Base-by-base conservation (phyloP, 176 grass and related monocot genomes). In the Eragrostis nindensis region DNA sequence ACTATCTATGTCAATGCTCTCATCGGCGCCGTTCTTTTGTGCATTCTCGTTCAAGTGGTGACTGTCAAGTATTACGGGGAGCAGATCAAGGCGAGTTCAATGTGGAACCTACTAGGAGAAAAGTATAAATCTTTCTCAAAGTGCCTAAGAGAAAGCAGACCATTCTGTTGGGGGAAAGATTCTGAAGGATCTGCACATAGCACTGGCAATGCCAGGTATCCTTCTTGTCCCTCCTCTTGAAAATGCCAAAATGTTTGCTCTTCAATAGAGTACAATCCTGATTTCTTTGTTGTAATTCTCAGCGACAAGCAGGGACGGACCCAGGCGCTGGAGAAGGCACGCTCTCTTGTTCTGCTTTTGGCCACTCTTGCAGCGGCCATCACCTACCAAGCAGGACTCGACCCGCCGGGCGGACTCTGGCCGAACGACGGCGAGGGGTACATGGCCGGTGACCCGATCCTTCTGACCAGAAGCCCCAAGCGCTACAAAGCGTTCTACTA, bases 331-430 rank as follows among this genome's bases (percentile, higher is more conserved):
- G 49, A 75, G 6, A 56, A 75, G 36, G 49, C 52, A 2, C 52
- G 53, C 19, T 57, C 49, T 14, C 36, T 57, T 59, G 49, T 75
- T 21, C 55, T 83, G 53, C 32, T 88, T 30, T 72, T 88, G 0
- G 72, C 86, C 6, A 68, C 76, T 62, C 65, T 88, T 2, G 78
- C 67, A 16, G 86, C 80, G 12, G 59, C 79, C 61, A 54, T 81
- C 25, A 78, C 86, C 7, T 88, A 88, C 80, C 79, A 83, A 54
- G 79, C 80, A 1, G 80, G 86, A 5, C 63, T 83, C 2, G 62
- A 63, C 54, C 80, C 79, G 1, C 86, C 86, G 36, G 86, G 86
- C 8, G 66, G 80, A 12, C 24, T 88, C 13, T 83, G 80, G 86
- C 44, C 66, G 69, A 21, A 24, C 30, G 21, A 69, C 10, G 66